Conservation (phyloP, 2,329 filamentous ascomycete genomes). For the Hypocrella siamensis region DNA sequence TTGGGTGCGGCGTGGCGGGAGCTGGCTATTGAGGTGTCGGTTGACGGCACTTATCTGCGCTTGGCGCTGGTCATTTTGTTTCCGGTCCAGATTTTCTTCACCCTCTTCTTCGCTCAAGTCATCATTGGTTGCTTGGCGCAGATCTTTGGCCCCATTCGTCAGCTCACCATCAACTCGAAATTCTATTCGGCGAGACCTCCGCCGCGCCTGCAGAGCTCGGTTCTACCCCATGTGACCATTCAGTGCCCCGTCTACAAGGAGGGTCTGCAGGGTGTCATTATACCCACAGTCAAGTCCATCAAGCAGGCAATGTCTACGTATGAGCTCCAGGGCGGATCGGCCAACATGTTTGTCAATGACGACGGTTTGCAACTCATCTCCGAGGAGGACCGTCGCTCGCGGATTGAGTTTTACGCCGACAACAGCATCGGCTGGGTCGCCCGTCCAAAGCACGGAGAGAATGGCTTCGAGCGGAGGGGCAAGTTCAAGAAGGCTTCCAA, state of each 20-base stretch:
- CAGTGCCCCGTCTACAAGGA: slow-evolving; percentile 86
- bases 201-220: slow-evolving; percentile 36
- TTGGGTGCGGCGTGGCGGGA: slow-evolving; percentile 56
- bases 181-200: slow-evolving; percentile 66
- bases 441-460: slow-evolving; percentile 45
- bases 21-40: slow-evolving; percentile 50
- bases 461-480: slow-evolving; percentile 45
- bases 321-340: slow-evolving; percentile 62
- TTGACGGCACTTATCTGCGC: slow-evolving; percentile 47
- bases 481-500: slow-evolving; percentile 60
- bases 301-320: slow-evolving; percentile 66
- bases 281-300: slow-evolving; percentile 61
- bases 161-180: slow-evolving; percentile 62
- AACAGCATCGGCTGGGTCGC: slow-evolving; percentile 57
- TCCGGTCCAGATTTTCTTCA: slow-evolving; percentile 66
- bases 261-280: slow-evolving; percentile 58
- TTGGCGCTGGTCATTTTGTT: slow-evolving; percentile 49
- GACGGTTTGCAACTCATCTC: slow-evolving; percentile 55
- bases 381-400: slow-evolving; percentile 43
- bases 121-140: slow-evolving; percentile 63
- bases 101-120: slow-evolving; percentile 66
- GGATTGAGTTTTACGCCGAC: slow-evolving; percentile 53
- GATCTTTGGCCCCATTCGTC: slow-evolving; percentile 58
- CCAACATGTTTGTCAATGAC: slow-evolving; percentile 64
- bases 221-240: slow-evolving; percentile 61